Evolutionary conservation across 306 rosid genomes (phyloP), one percentile per base, ranked within the genome.

Genomic region (Astragalus membranaceus): DNA sequence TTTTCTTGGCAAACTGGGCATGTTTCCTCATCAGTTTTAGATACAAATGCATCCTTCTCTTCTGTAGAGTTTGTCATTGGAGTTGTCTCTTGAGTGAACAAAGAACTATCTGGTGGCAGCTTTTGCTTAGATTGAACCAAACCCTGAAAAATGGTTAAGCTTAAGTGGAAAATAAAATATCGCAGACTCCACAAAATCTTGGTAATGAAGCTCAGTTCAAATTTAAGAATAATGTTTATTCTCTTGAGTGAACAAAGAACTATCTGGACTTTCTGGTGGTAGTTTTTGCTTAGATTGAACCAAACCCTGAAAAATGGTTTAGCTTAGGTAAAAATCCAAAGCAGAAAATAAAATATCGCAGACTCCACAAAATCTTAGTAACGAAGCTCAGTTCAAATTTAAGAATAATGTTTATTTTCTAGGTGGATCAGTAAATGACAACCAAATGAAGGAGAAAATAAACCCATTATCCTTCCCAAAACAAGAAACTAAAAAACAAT

Each of bases 1-100:
- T 71, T 82, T 43, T 94, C 97, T 77, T 90, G 98, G 81, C 98
- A 94, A 75, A 94, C 76, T 2, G 97, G 98, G 83, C 98, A 94
- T 52, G 95, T 67, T 83, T 88, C 97, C 26, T 87, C 92, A 20
- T 82, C 80, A 63, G 80, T 72, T 80, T 78, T 88, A 70, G 71
- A 57, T 73, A 78, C 6, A 47, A 64, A 50, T 43, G 50, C 75
- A 49, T 60, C 83, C 74, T 77, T 85, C 63, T 80, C 85, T 83
- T 84, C 83, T 0, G 54, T 67, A 53, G 75, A 68, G 68, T 76
- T 77, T 60, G 85, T 64, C 36, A 41, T 5, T 11, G 73, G 68
- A 75, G 78, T 77, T 60, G 85, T 64, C 82, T 70, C 77, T 72
- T 58, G 85, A 66, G 89, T 70, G 65, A 69, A 43, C 14, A 86